Evolutionary conservation across 192 early-diverging fungal genomes (phyloP), one percentile per base, ranked within the genome.

Genomic region (Linnemannia elongata): DNA sequence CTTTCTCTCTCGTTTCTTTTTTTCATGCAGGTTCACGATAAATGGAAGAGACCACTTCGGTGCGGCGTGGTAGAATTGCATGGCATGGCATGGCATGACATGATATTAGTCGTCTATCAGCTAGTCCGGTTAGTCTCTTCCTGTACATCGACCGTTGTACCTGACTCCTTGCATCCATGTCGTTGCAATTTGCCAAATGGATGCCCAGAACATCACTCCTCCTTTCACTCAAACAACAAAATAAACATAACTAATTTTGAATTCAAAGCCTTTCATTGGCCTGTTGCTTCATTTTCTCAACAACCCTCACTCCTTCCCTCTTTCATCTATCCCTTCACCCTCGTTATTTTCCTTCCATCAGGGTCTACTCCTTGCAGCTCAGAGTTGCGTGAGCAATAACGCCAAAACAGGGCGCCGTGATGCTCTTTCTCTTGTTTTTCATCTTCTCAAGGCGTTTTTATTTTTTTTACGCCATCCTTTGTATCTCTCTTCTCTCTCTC

Each of bases 291-390:
- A 66, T 4, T 66, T 66, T 66, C 60, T 35, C 60, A 66, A 66
- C 60, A 66, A 24, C 60, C n/a, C 2, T 4, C n/a, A 33, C n/a
- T 30, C 2, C 3, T 30, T 35, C 30, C 0, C 27, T 13, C 27
- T 33, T 33, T 15, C 60, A 13, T 10, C 27, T 13, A 10, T 3
- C 60, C 30, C 27, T 24, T 33, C 27, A 30, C 60, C 3, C 60
- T 33, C 12, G 12, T 66, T 12, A 15, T 30, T 60, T 60, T 35
- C 27, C 27, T 66, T 66, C 60, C 60, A 15, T 66, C 60, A 66
- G 60, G 60, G 60, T 66, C 60, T 66, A 33, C 60, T 33, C 60
- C 27, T 66, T 66, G 60, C 60, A 66, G 27, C 60, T 66, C 60
- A 66, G 30, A 66, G 60, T 33, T 66, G 18, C 20, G 49, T 52